These are phyloP conservation scores for Trypanosoma mega DNA, from an alignment of 208 protist genomes.

Conservation along the genomic window DNA sequence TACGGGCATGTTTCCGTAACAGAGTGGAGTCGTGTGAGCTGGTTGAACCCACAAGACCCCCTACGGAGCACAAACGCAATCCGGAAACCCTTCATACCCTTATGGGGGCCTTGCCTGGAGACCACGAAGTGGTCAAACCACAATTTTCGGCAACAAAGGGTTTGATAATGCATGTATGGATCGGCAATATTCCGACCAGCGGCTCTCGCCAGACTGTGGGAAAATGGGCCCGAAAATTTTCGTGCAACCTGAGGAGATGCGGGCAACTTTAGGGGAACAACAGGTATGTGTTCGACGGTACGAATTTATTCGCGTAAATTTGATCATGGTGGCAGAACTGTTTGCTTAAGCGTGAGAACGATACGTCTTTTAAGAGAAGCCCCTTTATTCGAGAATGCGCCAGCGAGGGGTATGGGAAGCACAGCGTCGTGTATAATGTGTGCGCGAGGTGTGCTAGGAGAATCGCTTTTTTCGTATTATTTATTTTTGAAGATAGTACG, in stretches of 20 bases:
- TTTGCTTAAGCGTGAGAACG: not conserved
- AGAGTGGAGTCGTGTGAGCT: not conserved
- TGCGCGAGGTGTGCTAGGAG: not conserved
- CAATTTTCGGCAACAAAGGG: not conserved
- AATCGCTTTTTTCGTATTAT: not conserved
- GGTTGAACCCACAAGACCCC: not conserved
- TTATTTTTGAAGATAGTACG: not conserved
- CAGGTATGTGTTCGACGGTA: not conserved
- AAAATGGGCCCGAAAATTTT: not conserved
- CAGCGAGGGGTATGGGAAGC: not conserved
- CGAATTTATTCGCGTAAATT: not conserved
- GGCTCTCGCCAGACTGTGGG: not conserved
- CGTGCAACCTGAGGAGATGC: not conserved
- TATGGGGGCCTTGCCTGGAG: not conserved
- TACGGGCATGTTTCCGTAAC: not conserved
- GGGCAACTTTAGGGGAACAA: not conserved
- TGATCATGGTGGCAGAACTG: not conserved
- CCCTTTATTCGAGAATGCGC: not conserved
- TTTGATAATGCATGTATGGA: not conserved
- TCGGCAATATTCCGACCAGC: not conserved
- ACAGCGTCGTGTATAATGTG: not conserved
- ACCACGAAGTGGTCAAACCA: not conserved
- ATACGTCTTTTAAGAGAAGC: not conserved
- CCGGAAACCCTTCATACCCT: not conserved
- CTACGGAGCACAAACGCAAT: not conserved